Percentiles rank a stretch among this genome's conserved stretches.
These are phyloP conservation scores for Amauroascus niger DNA, from an alignment of 2,329 filamentous ascomycete genomes.

Conservation along the genomic window DNA sequence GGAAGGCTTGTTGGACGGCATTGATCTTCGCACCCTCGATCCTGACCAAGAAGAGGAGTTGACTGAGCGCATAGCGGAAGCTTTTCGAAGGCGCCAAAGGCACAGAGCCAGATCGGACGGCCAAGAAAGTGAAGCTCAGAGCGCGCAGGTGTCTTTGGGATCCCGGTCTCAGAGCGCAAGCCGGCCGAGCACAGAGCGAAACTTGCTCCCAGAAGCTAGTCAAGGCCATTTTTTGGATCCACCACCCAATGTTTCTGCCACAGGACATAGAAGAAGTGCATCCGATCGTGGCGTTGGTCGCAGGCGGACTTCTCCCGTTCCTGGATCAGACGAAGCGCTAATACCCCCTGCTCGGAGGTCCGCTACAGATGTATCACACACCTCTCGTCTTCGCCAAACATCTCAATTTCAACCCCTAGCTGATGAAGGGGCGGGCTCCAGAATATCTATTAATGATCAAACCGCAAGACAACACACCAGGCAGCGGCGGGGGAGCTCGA, in stretches of 20 bases:
- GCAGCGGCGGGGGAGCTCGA: slow-evolving; percentile 1
- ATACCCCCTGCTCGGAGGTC: slow-evolving; percentile 3
- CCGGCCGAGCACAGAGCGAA: background rate
- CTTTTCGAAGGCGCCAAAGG: slow-evolving; percentile 64
- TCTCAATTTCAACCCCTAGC: background rate
- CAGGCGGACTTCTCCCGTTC: slow-evolving; percentile 27
- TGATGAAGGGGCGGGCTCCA: background rate
- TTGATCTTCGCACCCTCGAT: slow-evolving; percentile 81
- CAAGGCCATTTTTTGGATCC: slow-evolving; percentile 29
- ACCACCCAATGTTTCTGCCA: slow-evolving; percentile 18
- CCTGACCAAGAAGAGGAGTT: slow-evolving; percentile 78
- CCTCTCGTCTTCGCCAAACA: background rate
- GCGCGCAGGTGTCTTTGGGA: background rate
- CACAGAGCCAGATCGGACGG: slow-evolving; percentile 20
- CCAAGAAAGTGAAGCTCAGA: background rate
- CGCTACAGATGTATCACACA: slow-evolving; percentile 1
- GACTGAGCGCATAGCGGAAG: slow-evolving; percentile 80
- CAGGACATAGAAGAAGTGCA: slow-evolving; percentile 28
- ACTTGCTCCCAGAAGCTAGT: background rate
- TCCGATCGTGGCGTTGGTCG: slow-evolving; percentile 29
- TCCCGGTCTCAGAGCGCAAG: slow-evolving; percentile 1
- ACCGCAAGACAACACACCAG: background rate
- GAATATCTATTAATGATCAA: background rate
- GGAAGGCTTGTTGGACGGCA: slow-evolving; percentile 75
- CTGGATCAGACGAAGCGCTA: background rate